Conservation (phyloP, 2,329 filamentous ascomycete species). For the Didymella glomerata region DNA sequence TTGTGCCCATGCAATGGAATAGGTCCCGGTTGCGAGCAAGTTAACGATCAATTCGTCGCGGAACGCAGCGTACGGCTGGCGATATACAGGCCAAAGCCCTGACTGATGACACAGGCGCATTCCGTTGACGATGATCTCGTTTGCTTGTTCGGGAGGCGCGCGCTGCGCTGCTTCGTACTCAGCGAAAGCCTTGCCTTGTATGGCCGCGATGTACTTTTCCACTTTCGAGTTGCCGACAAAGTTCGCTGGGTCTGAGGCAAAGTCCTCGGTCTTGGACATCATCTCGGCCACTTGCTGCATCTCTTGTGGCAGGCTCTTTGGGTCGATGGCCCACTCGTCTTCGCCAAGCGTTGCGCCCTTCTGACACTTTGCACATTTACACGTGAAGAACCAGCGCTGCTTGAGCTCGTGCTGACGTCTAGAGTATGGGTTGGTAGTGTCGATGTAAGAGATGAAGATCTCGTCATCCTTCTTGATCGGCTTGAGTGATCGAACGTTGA, state of each 20-base stretch:
- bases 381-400: slow-evolving; percentile 67
- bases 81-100: slow-evolving; percentile 57
- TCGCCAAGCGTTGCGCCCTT: slow-evolving; percentile 48
- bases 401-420: slow-evolving; percentile 63
- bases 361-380: slow-evolving; percentile 63
- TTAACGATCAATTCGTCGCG: slow-evolving; percentile 63
- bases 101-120: slow-evolving; percentile 54
- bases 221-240: slow-evolving; percentile 35
- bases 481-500: slow-evolving; percentile 61
- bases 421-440: slow-evolving; percentile 61
- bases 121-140: slow-evolving; percentile 49
- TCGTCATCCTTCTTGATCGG: slow-evolving; percentile 65
- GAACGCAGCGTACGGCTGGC: slow-evolving; percentile 64
- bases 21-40: slow-evolving; percentile 55
- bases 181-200: slow-evolving; percentile 39
- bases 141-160: slow-evolving; percentile 38
- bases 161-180: slow-evolving; percentile 38
- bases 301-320: slow-evolving; percentile 37
- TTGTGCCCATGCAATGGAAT: slow-evolving; percentile 60
- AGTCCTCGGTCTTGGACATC: slow-evolving; percentile 26
- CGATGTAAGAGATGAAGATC: slow-evolving; percentile 69
- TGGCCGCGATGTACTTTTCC: slow-evolving; percentile 39
- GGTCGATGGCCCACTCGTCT: slow-evolving; percentile 53
- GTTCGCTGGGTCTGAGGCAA: slow-evolving; percentile 33
- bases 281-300: slow-evolving; percentile 35